Percentiles rank a stretch among this genome's conserved stretches.
Conservation (phyloP, 2,329 filamentous ascomycete species). For the Pseudohalonectria lignicola region DNA sequence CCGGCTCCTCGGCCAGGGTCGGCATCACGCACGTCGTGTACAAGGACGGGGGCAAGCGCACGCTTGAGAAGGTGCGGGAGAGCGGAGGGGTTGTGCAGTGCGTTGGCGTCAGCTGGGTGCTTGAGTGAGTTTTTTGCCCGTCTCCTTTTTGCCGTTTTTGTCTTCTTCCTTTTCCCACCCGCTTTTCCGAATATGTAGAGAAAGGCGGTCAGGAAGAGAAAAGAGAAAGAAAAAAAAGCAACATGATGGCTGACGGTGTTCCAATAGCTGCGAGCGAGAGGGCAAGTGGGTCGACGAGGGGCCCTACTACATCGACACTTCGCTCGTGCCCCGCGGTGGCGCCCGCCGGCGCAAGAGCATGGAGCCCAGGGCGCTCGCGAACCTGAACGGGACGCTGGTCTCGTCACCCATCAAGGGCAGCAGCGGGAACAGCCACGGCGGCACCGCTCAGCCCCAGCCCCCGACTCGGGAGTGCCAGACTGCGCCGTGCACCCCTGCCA, state of each 20-base stretch:
- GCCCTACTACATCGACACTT: slow-evolving; percentile 58
- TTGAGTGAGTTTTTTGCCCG: slow-evolving; percentile 54
- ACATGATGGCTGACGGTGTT: too few relatives aligned
- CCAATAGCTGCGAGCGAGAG: slow-evolving; percentile 57
- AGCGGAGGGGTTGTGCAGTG: slow-evolving; percentile 68
- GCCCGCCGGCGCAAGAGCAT: slow-evolving; percentile 68
- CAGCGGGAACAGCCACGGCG: too few relatives aligned
- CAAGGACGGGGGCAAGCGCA: slow-evolving; percentile 75
- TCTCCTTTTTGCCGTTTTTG: neutral
- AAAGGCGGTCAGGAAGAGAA: too few relatives aligned
- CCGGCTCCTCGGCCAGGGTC: slow-evolving; percentile 32
- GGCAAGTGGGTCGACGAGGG: slow-evolving; percentile 67
- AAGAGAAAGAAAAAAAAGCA: too few relatives aligned
- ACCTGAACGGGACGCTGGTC: slow-evolving; percentile 55
- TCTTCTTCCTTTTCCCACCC: too few relatives aligned
- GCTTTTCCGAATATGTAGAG: too few relatives aligned
- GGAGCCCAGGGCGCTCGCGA: slow-evolving; percentile 62
- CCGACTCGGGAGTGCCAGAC: slow-evolving; percentile 23
- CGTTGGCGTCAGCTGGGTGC: slow-evolving; percentile 79
- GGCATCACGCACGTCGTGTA: slow-evolving; percentile 83
- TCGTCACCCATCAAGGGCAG: slow-evolving; percentile 22
- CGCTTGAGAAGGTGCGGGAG: slow-evolving; percentile 68
- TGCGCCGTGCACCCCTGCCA: slow-evolving; percentile 32
- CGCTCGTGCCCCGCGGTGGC: slow-evolving; percentile 56
- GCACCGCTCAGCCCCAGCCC: too few relatives aligned